phyloP scores from a whole-genome alignment of 2,329 filamentous ascomycete genomes.

The Dryadomyces quercus-mongolicae region DNA sequence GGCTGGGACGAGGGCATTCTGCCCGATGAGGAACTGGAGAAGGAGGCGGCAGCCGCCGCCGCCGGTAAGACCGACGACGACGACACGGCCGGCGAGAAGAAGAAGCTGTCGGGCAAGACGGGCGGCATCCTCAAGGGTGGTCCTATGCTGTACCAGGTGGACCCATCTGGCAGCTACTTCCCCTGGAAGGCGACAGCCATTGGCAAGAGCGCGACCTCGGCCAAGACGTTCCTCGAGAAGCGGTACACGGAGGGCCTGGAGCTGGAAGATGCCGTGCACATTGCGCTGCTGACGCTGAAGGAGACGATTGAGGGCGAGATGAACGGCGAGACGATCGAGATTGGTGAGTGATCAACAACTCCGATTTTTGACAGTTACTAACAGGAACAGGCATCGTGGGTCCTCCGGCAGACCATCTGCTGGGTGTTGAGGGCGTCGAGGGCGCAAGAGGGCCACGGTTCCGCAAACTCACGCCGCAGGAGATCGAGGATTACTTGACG shows the following conservation, averaged over 20 bases:
- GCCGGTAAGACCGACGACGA: constrained; percentile 25
- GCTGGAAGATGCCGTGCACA: constrained; percentile 96
- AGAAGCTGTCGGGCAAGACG: constrained; percentile 73
- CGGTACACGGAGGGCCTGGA: constrained; percentile 94
- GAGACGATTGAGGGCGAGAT: constrained; percentile 99
- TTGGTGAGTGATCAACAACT: constrained; percentile 47
- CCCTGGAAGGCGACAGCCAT: constrained; percentile 99
- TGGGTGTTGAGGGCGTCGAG: constrained; percentile 83
- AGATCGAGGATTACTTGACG: constrained; percentile 98
- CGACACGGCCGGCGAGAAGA: constrained; percentile 34
- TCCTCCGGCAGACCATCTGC: constrained; percentile 80
- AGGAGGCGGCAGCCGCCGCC: constrained; percentile 33
- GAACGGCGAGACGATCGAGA: constrained; percentile 97
- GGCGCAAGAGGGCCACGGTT: constrained; percentile 77
- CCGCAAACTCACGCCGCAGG: constrained; percentile 89
- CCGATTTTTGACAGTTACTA: background rate
- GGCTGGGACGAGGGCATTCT: constrained; percentile 97
- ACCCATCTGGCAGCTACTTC: constrained; percentile 97
- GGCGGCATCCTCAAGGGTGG: constrained; percentile 92
- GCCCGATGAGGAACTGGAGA: constrained; percentile 61
- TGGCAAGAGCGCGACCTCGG: constrained; percentile 94
- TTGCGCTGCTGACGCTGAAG: constrained; percentile 92
- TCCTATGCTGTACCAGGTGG: constrained; percentile 95
- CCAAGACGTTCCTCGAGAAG: constrained; percentile 99
- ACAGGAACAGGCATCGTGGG: constrained; percentile 71